Percentiles rank a stretch among this genome's conserved stretches.
phyloP scores from a whole-genome alignment of 441 rosid species.

The Sinapis alba region DNA sequence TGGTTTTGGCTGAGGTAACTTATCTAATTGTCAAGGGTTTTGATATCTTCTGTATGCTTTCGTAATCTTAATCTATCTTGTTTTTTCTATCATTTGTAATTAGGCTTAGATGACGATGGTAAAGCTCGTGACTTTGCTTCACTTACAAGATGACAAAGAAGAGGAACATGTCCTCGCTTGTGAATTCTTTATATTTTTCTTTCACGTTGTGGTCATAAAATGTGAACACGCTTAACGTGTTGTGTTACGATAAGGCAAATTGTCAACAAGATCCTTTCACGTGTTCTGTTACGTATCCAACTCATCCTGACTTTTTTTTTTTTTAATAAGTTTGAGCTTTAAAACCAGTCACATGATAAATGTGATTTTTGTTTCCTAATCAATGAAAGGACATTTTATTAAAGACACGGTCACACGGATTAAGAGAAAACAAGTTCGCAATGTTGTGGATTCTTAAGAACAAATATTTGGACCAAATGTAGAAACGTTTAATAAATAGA shows the following conservation, averaged over 20 bases:
- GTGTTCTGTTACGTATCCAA: slow-evolving; percentile 24
- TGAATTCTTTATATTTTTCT: slow-evolving; percentile 17
- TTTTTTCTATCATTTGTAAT: neutral
- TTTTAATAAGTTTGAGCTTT: neutral
- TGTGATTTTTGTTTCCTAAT: neutral
- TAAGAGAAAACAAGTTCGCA: slow-evolving; percentile 9
- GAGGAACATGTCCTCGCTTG: slow-evolving; percentile 10
- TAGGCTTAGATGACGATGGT: slow-evolving; percentile 18
- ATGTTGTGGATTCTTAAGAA: slow-evolving; percentile 13
- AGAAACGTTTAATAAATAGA: neutral
- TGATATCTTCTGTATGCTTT: neutral
- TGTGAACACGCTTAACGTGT: slow-evolving; percentile 29
- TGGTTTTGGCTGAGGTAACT: slow-evolving; percentile 26
- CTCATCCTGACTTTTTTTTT: neutral
- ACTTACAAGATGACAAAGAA: slow-evolving; percentile 10
- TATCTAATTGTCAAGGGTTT: neutral
- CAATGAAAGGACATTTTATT: slow-evolving; percentile 19
- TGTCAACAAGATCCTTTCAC: slow-evolving; percentile 19
- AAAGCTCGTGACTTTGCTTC: slow-evolving; percentile 21
- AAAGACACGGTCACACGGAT: slow-evolving; percentile 9
- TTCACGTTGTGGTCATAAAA: slow-evolving; percentile 22
- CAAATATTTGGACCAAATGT: neutral
- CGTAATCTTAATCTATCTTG: slow-evolving; percentile 8
- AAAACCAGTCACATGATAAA: slow-evolving; percentile 20
- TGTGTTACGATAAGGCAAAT: slow-evolving; percentile 25